Evolutionary conservation across 371 early-diverging fungal genomes (phyloP).

Genomic region (Rhizomucor miehei): DNA sequence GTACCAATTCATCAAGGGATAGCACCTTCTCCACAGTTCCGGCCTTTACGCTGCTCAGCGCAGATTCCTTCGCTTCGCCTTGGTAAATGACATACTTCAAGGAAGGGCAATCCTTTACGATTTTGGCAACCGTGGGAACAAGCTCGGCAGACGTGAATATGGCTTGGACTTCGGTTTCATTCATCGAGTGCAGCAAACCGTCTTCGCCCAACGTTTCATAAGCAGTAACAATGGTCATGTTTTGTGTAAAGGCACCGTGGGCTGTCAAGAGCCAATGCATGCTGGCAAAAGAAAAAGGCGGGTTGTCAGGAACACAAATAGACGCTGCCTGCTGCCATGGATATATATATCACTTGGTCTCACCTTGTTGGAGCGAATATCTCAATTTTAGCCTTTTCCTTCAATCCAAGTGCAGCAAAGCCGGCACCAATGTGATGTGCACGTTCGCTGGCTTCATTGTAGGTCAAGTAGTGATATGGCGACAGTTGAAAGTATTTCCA

Average conservation of each 20-base stretch:
- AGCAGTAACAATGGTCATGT: constrained; percentile 78
- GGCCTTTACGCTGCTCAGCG: constrained; percentile 36
- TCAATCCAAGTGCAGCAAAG: constrained; percentile 63
- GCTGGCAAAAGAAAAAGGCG: constrained; percentile 25
- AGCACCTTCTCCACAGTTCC: constrained; percentile 18
- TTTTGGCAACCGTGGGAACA: constrained; percentile 65
- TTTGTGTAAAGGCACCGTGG: constrained; percentile 69
- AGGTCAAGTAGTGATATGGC: constrained; percentile 66
- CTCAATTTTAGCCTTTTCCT: constrained; percentile 61
- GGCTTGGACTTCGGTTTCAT: constrained; percentile 75
- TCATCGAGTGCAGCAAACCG: constrained; percentile 81
- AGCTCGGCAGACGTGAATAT: constrained; percentile 84
- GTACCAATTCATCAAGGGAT: constrained; percentile 53
- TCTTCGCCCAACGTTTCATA: constrained; percentile 91
- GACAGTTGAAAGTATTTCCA: constrained; percentile 84
- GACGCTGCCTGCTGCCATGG: no score
- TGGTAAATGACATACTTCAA: constrained; percentile 76
- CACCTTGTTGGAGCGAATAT: constrained; percentile 81
- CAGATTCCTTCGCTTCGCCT: constrained; percentile 59
- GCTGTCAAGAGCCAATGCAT: constrained; percentile 74
- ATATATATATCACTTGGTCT: no score
- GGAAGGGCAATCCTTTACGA: constrained; percentile 59
- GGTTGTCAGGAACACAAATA: background rate
- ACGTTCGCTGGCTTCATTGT: constrained; percentile 51
- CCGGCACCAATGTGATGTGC: constrained; percentile 64